Conservation (phyloP, 345 rosid genomes). For the Abelmoschus esculentus region DNA sequence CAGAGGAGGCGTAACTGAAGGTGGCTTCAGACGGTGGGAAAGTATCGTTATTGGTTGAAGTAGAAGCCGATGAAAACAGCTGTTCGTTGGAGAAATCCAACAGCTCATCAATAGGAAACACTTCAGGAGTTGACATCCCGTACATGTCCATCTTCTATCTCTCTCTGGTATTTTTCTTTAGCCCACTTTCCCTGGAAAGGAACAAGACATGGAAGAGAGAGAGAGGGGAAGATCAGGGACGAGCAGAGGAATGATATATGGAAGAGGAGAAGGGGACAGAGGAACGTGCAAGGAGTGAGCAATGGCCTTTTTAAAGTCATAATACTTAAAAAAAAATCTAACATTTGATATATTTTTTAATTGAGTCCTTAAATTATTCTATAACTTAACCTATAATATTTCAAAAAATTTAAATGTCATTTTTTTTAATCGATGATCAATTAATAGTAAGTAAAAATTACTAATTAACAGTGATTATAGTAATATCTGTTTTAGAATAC, state of each 20-base stretch:
- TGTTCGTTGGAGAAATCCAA: constrained; percentile 11
- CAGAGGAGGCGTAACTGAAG: constrained; percentile 25
- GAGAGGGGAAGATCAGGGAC: background rate
- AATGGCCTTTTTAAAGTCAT: background rate
- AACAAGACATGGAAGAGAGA: background rate
- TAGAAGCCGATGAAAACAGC: constrained; percentile 25
- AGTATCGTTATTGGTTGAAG: constrained; percentile 19
- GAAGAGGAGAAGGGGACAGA: constrained; percentile 18
- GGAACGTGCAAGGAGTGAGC: constrained; percentile 31
- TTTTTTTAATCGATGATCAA: too few species aligned
- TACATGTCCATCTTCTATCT: constrained; percentile 38
- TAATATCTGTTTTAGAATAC: too few species aligned
- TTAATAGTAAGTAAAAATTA: too few species aligned
- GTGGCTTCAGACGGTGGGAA: constrained; percentile 19
- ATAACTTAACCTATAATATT: too few species aligned
- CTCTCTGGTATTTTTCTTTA: background rate
- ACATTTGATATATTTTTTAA: too few species aligned
- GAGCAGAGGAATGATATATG: background rate
- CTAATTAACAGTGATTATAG: too few species aligned
- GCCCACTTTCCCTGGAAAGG: background rate
- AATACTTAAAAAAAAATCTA: too few species aligned
- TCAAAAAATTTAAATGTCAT: too few species aligned
- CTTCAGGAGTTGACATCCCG: constrained; percentile 34
- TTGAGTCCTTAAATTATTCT: too few species aligned
- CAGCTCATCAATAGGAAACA: constrained; percentile 63